Conservation (phyloP, 306 rosid genomes). For the Quercus glauca region DNA sequence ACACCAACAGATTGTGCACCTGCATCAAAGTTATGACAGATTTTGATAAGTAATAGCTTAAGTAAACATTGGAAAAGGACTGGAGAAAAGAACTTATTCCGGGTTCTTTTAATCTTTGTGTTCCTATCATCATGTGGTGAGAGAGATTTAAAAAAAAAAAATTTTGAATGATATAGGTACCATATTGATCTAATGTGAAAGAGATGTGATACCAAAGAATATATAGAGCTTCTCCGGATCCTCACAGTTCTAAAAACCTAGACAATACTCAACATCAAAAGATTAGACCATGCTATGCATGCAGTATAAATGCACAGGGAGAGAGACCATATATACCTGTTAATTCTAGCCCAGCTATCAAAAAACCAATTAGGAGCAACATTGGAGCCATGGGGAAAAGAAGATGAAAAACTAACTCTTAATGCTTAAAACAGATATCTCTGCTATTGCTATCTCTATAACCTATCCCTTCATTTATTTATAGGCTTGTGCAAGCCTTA, state of each 20-base stretch:
- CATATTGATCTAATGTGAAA: too few species aligned
- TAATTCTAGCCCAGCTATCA: not conserved
- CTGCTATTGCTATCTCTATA: too few species aligned
- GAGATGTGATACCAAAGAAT: not conserved
- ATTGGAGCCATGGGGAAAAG: too few species aligned
- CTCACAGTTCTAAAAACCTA: not conserved
- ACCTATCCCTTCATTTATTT: too few species aligned
- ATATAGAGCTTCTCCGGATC: not conserved
- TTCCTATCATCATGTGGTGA: not conserved
- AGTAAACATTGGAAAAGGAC: not conserved
- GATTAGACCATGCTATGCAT: not conserved
- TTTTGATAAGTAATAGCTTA: not conserved
- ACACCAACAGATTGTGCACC: too few species aligned
- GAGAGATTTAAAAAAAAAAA: too few species aligned
- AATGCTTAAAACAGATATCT: too few species aligned
- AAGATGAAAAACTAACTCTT: too few species aligned
- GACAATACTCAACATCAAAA: not conserved
- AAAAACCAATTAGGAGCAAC: not conserved
- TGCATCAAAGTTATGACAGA: not conserved
- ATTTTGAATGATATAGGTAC: too few species aligned
- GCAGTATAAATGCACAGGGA: too few species aligned
- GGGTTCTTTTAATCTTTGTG: not conserved
- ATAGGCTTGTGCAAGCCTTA: too few species aligned
- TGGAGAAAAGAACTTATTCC: too few species aligned
- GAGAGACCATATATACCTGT: constrained; percentile 5